phyloP scores from a whole-genome alignment of 768 basidiomycete genomes.

The Tulasnella calospora region DNA sequence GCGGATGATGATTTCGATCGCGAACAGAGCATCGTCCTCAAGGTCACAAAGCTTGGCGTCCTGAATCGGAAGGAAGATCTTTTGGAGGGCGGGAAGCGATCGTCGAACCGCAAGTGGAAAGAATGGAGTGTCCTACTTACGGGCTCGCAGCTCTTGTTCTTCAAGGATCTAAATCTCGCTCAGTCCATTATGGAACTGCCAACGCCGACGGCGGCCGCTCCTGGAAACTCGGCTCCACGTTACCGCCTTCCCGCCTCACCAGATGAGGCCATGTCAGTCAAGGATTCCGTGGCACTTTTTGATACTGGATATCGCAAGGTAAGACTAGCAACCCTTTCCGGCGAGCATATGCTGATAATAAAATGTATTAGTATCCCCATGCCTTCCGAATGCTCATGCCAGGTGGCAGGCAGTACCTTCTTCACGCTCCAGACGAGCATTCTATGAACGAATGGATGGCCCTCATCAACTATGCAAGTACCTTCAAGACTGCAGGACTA shows the following conservation, averaged over 20 bases:
- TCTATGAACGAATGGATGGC: constrained; percentile 90
- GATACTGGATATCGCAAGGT: constrained; percentile 79
- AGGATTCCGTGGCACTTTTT: constrained; percentile 70
- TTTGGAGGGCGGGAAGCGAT: constrained; percentile 68
- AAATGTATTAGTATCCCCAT: constrained; percentile 49
- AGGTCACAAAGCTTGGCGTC: constrained; percentile 73
- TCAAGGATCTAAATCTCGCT: constrained; percentile 65
- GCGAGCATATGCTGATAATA: not conserved
- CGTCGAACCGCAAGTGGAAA: constrained; percentile 80
- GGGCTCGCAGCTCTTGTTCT: constrained; percentile 85
- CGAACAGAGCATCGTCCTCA: constrained; percentile 40
- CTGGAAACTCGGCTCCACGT: constrained; percentile 13
- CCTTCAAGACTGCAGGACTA: constrained; percentile 81
- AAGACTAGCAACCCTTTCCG: constrained; percentile 28
- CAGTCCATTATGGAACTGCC: not conserved
- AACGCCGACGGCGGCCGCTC: constrained; percentile 32
- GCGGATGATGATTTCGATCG: constrained; percentile 13
- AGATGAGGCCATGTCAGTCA: constrained; percentile 78
- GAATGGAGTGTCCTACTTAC: constrained; percentile 80
- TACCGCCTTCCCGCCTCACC: constrained; percentile 46
- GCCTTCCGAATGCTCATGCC: constrained; percentile 73
- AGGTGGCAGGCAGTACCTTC: constrained; percentile 73
- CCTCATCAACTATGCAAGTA: constrained; percentile 86
- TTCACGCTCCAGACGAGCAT: constrained; percentile 62
- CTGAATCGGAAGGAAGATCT: constrained; percentile 74